Evolutionary conservation across 768 basidiomycete species (phyloP).

Genomic region (Termitomyces sp.): DNA sequence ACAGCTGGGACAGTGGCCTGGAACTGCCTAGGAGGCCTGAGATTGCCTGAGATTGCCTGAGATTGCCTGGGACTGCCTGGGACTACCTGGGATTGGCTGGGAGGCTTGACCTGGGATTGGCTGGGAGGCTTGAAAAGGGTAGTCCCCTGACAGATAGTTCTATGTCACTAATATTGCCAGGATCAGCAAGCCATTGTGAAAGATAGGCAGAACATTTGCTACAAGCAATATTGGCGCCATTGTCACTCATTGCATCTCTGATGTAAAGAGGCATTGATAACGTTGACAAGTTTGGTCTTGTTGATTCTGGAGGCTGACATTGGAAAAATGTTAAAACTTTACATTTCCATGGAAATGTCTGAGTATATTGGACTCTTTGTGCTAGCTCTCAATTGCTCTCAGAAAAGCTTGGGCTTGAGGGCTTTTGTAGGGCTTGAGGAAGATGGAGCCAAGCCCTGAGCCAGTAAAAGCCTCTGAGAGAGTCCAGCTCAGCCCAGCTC

Average conservation of each 20-base stretch:
- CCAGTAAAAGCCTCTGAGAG: not conserved
- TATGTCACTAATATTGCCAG: not conserved
- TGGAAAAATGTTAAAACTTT: not conserved
- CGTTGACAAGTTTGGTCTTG: slow-evolving; percentile 53
- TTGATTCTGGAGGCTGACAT: slow-evolving; percentile 28
- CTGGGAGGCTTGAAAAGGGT: too few relatives aligned
- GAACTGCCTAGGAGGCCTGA: too few relatives aligned
- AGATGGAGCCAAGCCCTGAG: not conserved
- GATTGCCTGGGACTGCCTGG: too few relatives aligned
- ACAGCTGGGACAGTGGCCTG: too few relatives aligned
- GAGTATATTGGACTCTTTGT: too few relatives aligned
- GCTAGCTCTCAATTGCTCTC: not conserved
- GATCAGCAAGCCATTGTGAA: not conserved
- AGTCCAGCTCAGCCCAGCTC: not conserved
- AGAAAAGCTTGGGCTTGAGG: not conserved
- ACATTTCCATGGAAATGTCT: not conserved
- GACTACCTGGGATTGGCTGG: too few relatives aligned
- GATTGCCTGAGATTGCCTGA: too few relatives aligned
- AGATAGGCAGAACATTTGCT: not conserved
- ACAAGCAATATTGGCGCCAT: too few relatives aligned
- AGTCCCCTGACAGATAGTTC: too few relatives aligned
- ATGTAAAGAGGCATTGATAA: not conserved
- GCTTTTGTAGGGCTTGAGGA: not conserved
- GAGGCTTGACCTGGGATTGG: too few relatives aligned
- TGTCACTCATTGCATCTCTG: too few relatives aligned